These are phyloP conservation scores for Coemansia sp. DNA, from an alignment of 192 early-diverging fungal species.

Conservation along the genomic window DNA sequence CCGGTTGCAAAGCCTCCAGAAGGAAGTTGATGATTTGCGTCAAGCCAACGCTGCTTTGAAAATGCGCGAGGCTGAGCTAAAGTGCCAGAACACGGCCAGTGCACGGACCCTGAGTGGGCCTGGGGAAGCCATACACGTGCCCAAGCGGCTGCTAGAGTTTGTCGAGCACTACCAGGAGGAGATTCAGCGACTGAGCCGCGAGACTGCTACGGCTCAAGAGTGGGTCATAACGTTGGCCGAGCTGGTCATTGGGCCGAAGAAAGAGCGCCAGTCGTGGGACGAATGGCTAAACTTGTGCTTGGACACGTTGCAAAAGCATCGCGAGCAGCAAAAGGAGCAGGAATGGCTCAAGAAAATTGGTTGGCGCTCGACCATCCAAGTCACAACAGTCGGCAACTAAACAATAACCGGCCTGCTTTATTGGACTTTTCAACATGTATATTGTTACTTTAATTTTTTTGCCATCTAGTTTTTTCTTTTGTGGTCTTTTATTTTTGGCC, in stretches of 20 bases:
- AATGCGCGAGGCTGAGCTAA: slow-evolving; percentile 29
- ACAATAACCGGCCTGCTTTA: background rate
- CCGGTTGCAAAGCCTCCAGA: slow-evolving; percentile 22
- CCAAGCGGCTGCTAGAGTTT: slow-evolving; percentile 42
- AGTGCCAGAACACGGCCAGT: background rate
- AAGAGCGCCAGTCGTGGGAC: slow-evolving; percentile 47
- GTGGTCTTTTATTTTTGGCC: background rate
- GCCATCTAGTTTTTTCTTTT: slow-evolving; percentile 1
- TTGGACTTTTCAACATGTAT: background rate
- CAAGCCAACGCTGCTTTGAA: slow-evolving; percentile 17
- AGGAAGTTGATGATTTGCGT: slow-evolving; percentile 29
- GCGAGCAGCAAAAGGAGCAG: slow-evolving; percentile 25
- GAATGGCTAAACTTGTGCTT: slow-evolving; percentile 46
- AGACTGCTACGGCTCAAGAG: slow-evolving; percentile 42
- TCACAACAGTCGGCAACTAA: background rate
- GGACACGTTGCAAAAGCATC: slow-evolving; percentile 30
- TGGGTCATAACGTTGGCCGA: slow-evolving; percentile 52
- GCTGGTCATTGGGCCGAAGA: slow-evolving; percentile 43
- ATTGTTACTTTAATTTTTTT: background rate
- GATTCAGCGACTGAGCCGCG: slow-evolving; percentile 27
- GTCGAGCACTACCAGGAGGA: slow-evolving; percentile 42
- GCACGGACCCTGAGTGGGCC: slow-evolving; percentile 4
- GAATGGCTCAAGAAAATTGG: slow-evolving; percentile 30
- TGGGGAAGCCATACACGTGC: background rate
- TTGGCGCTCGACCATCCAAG: slow-evolving; percentile 7